Evolutionary conservation across 805 yeast species (phyloP).

Genomic region (Candida mattraensis): DNA sequence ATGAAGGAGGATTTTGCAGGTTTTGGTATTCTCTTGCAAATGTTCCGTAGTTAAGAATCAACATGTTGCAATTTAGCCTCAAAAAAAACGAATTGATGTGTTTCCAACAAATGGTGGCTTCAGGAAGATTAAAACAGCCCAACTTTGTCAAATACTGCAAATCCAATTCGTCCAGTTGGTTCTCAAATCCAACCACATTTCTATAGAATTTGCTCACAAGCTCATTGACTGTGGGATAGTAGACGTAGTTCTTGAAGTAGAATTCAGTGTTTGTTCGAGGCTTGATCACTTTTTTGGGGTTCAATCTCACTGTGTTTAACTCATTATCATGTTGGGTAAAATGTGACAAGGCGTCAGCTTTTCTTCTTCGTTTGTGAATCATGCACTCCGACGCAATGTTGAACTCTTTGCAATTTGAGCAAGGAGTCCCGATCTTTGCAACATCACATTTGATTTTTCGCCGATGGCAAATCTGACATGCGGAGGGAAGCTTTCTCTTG

Average conservation of each 20-base stretch:
- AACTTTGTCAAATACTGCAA: conserved; percentile 59
- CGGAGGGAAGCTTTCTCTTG: conserved; percentile 40
- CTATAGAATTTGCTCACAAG: conserved; percentile 12
- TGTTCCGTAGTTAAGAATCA: conserved; percentile 58
- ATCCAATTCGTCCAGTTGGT: conserved; percentile 40
- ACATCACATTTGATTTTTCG: conserved; percentile 78
- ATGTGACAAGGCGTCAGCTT: conserved; percentile 16
- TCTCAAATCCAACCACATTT: conserved; percentile 13
- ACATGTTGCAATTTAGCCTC: conserved; percentile 63
- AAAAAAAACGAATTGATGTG: conserved; percentile 60
- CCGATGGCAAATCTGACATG: conserved; percentile 70
- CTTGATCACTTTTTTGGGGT: conserved; percentile 13
- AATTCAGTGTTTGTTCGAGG: conserved; percentile 9
- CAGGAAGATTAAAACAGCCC: conserved; percentile 71
- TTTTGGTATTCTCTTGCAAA: conserved; percentile 60
- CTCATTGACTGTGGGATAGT: conserved; percentile 12
- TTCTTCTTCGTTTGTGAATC: conserved; percentile 47
- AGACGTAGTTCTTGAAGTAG: conserved; percentile 7
- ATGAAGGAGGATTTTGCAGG: conserved; percentile 55
- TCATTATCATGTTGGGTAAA: conserved; percentile 15
- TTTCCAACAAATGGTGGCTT: conserved; percentile 58
- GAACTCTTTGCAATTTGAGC: conserved; percentile 65
- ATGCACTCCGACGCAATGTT: conserved; percentile 69
- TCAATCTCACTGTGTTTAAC: conserved; percentile 14
- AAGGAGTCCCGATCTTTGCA: conserved; percentile 45